Conservation (phyloP, 2,329 filamentous ascomycete species). For the Malbranchea cinnamomea region DNA sequence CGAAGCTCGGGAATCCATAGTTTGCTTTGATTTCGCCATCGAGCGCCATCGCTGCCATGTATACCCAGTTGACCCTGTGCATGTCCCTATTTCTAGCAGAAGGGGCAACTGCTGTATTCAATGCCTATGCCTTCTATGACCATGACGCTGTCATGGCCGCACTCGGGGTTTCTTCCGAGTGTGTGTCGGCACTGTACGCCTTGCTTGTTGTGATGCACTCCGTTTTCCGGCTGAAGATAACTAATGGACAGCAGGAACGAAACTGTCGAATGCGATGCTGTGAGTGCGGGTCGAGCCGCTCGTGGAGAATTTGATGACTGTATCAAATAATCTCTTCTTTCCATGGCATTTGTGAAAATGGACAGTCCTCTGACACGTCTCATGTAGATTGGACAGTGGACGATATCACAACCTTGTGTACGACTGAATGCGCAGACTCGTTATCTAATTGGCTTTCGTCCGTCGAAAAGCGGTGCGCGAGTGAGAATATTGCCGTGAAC, state of each 20-base stretch:
- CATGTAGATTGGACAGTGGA: slow-evolving; percentile 9
- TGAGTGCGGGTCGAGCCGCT: slow-evolving; percentile 9
- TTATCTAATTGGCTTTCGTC: slow-evolving; percentile 9
- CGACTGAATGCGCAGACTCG: slow-evolving; percentile 7
- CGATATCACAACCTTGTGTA: slow-evolving; percentile 10
- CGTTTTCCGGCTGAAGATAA: neutral
- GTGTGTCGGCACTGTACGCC: slow-evolving; percentile 10
- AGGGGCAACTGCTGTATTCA: slow-evolving; percentile 7
- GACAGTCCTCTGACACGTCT: slow-evolving; percentile 1
- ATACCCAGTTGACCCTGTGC: too few relatives aligned
- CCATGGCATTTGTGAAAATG: neutral
- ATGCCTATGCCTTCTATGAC: slow-evolving; percentile 10
- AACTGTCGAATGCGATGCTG: slow-evolving; percentile 10
- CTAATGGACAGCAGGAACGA: slow-evolving; percentile 7
- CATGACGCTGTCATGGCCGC: slow-evolving; percentile 6
- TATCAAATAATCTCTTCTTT: slow-evolving; percentile 2
- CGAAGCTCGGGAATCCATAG: too few relatives aligned
- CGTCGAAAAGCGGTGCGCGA: slow-evolving; percentile 8
- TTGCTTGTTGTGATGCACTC: neutral
- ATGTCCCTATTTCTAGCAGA: slow-evolving; percentile 4
- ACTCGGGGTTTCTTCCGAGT: slow-evolving; percentile 8
- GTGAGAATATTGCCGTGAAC: slow-evolving; percentile 7
- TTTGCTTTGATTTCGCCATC: too few relatives aligned
- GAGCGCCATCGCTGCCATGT: too few relatives aligned
- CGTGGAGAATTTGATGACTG: slow-evolving; percentile 9